Percentiles rank a stretch among this genome's conserved stretches.
phyloP scores from a whole-genome alignment of 176 grass and related monocot species.

The Aegilops longissima region DNA sequence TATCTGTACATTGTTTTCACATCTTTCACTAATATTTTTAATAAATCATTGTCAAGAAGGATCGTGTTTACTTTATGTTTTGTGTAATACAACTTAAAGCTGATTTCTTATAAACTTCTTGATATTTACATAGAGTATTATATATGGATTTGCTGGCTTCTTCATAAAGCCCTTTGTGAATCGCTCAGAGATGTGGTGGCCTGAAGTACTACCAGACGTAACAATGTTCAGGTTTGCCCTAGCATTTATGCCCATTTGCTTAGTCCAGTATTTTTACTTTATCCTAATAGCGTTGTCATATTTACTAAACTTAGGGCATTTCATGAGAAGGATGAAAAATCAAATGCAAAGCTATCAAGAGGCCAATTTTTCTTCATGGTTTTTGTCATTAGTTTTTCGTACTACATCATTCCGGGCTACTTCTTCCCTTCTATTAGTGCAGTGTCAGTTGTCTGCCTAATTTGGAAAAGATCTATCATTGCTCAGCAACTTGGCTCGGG shows the following conservation, averaged over 20 bases:
- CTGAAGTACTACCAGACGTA: not conserved
- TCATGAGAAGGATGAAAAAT: slow-evolving; percentile 14
- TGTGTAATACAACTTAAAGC: not conserved
- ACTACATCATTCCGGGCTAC: not conserved
- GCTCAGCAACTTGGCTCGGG: slow-evolving; percentile 24
- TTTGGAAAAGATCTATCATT: slow-evolving; percentile 17
- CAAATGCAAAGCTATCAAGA: not conserved
- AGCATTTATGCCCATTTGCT: not conserved
- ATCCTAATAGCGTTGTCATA: not conserved
- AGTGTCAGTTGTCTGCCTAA: not conserved
- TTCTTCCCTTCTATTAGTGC: slow-evolving; percentile 21
- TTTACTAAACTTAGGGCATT: not conserved
- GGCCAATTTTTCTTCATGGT: slow-evolving; percentile 15
- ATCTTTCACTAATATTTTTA: not conserved
- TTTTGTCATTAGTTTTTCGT: slow-evolving; percentile 8
- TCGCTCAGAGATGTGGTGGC: not conserved
- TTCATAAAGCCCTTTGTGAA: not conserved
- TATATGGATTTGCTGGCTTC: not conserved
- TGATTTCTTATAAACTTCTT: not conserved
- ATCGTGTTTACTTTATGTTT: not conserved
- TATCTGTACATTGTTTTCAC: not conserved
- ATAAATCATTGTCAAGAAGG: not conserved
- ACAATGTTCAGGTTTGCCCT: not conserved
- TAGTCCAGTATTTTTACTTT: not conserved
- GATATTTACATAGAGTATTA: not conserved